These are phyloP conservation scores for Phaeophleospora eucalypticola DNA, from an alignment of 2,329 filamentous ascomycete genomes.

Conservation along the genomic window DNA sequence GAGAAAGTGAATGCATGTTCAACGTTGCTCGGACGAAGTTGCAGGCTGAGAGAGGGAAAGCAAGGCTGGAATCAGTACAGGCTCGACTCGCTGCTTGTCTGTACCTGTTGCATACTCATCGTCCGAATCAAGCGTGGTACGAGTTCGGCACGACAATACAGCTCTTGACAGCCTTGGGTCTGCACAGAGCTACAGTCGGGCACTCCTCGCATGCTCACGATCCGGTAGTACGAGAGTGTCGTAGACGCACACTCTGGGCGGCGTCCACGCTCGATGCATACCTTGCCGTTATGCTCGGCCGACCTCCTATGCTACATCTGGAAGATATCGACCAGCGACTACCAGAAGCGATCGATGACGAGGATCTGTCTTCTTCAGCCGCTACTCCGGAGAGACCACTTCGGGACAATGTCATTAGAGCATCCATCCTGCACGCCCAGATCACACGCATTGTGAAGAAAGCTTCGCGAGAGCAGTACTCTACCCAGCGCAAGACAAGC, in stretches of 20 bases:
- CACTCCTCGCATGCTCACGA: conserved; percentile 17
- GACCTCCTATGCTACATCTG: conserved; percentile 35
- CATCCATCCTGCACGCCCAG: conserved; percentile 29
- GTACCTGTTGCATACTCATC: conserved; percentile 36
- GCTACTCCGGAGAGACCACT: conserved; percentile 4
- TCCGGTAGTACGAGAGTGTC: conserved; percentile 30
- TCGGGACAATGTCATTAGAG: conserved; percentile 32
- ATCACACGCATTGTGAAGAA: conserved; percentile 28
- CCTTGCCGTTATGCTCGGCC: conserved; percentile 37
- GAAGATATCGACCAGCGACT: conserved; percentile 31
- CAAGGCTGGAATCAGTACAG: conserved; percentile 36
- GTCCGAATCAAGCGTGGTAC: conserved; percentile 38
- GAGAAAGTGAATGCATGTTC: conserved; percentile 29
- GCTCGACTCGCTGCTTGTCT: conserved; percentile 39
- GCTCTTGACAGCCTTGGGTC: conserved; percentile 35
- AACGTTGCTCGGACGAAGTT: conserved; percentile 24
- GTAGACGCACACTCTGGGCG: conserved; percentile 38
- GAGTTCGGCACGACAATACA: conserved; percentile 37
- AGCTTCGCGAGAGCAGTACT: conserved; percentile 29
- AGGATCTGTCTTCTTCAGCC: conserved; percentile 21
- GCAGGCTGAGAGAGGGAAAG: conserved; percentile 23
- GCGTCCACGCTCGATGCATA: conserved; percentile 40
- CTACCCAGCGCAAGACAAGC: conserved; percentile 16
- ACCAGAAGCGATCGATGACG: conserved; percentile 29
- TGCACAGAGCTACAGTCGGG: conserved; percentile 30